Evolutionary conservation across 495 filamentous ascomycete genomes (phyloP).

Genomic region (Cercophora newfieldiana): DNA sequence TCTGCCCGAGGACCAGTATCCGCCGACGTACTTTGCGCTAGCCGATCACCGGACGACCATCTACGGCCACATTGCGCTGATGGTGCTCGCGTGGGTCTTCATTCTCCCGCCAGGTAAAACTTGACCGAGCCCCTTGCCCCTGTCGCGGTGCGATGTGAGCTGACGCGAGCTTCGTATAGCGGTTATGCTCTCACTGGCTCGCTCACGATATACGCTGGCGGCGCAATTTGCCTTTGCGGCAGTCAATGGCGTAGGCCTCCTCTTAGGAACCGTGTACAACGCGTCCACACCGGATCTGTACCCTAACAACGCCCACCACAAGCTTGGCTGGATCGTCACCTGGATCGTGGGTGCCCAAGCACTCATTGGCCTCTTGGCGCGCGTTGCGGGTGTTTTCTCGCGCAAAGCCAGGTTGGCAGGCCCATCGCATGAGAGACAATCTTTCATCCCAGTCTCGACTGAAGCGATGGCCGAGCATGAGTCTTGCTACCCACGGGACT

Average conservation of each 20-base stretch:
- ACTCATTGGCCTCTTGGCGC: constrained; percentile 63
- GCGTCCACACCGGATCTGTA: constrained; percentile 84
- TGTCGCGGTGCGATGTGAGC: neutral
- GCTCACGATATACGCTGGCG: constrained; percentile 71
- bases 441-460: constrained; percentile 69
- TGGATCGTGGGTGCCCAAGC: constrained; percentile 70
- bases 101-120: constrained; percentile 75
- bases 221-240: constrained; percentile 75
- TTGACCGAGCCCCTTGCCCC: neutral
- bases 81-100: constrained; percentile 80
- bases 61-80: constrained; percentile 74
- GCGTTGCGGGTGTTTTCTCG: constrained; percentile 42
- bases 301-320: constrained; percentile 83
- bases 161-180: constrained; percentile 46
- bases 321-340: constrained; percentile 83
- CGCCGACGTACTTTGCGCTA: constrained; percentile 74
- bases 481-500: constrained; percentile 46
- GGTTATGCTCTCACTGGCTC: constrained; percentile 81
- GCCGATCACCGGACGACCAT: constrained; percentile 66
- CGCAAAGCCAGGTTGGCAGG: constrained; percentile 15
- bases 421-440: constrained; percentile 42
- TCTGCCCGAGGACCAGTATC: constrained; percentile 43
- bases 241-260: constrained; percentile 67
- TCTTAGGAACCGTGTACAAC: constrained; percentile 78
- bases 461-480: constrained; percentile 65